Evolutionary conservation across 768 basidiomycete species (phyloP), one percentile per base, ranked within the genome.

Genomic region (Auricularia cornea): DNA sequence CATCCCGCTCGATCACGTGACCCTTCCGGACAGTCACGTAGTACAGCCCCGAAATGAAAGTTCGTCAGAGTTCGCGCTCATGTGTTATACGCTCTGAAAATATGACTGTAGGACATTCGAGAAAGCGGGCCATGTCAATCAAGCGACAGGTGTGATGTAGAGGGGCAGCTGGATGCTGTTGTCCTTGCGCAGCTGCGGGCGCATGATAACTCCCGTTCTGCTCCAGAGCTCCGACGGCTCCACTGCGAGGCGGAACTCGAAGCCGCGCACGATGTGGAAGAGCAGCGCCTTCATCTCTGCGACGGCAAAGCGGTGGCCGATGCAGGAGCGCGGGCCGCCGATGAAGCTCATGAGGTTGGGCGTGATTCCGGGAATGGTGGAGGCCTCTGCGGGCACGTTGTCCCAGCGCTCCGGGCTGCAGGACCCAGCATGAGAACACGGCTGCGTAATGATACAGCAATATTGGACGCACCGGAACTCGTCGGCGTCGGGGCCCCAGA

Each of bases 401-500:
- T 30, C 40, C 63, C 63, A 63, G 28, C 63, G 32, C 28, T 63
- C 63, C 10, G 63, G 63, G 18, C 63, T 60, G 40, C n/a, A 60
- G 33, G 29, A 52, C 52, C 51, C 3, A 51, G 26, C 28, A 57
- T 28, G 28, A 57, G 54, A 60, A 30, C 28, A 32, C 10, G 31
- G 3, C 2, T 6, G 0, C 0, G 28, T 0, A 57, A 26, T 6
- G 3, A 8, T 20, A n/a, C n/a, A n/a, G n/a, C n/a, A n/a, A 54
- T 59, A 20, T 12, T 31, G 20, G 5, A 61, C 68, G 31, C 74
- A 82, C 75, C 81, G 77, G 76, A 90, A 90, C 65, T 73, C 75
- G 48, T 76, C 70, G n/a, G 86, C 86, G 69, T 91, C 86, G 30
- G 76, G 76, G 16, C 89, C 89, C 84, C 87, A 92, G 23, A 86